Conservation (phyloP, 306 rosid species). For the Adenanthera pavonina region DNA sequence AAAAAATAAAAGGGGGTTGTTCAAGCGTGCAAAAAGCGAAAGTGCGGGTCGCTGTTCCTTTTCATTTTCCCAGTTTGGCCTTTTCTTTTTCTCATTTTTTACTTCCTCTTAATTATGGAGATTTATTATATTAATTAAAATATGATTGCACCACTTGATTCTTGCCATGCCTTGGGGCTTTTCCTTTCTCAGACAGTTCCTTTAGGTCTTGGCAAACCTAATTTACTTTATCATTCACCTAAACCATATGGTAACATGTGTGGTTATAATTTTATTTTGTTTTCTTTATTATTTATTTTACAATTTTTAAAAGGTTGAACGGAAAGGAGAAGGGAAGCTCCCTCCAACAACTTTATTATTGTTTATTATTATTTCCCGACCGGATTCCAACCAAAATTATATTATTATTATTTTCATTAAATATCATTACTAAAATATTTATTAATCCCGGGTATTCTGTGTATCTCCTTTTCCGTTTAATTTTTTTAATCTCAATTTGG, state of each 20-base stretch:
- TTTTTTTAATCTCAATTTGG: conserved; percentile 59
- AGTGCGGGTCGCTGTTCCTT: conserved; percentile 37
- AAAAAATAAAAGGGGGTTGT: background rate
- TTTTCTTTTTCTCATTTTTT: background rate
- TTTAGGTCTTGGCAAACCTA: conserved; percentile 29
- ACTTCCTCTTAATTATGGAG: background rate
- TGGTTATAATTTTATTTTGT: background rate
- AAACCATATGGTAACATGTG: conserved; percentile 25
- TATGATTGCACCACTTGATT: conserved; percentile 24
- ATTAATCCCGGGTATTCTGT: conserved; percentile 27
- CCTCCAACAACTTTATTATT: conserved; percentile 24
- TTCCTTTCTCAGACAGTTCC: conserved; percentile 9
- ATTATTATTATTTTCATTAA: conserved; percentile 19
- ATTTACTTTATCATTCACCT: conserved; percentile 26
- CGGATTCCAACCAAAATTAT: conserved; percentile 33
- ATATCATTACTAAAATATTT: conserved; percentile 24
- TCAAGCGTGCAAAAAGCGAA: conserved; percentile 45
- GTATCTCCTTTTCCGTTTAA: conserved; percentile 30
- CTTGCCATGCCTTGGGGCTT: conserved; percentile 30
- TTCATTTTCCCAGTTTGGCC: conserved; percentile 6
- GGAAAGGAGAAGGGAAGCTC: conserved; percentile 13
- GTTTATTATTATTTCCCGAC: conserved; percentile 26
- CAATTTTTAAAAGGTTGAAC: background rate
- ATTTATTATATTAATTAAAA: conserved; percentile 1
- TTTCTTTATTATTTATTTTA: background rate